Percentiles rank a stretch among this genome's conserved stretches.
Conservation (phyloP, 306 rosid species). For the Gleditsia sinensis region DNA sequence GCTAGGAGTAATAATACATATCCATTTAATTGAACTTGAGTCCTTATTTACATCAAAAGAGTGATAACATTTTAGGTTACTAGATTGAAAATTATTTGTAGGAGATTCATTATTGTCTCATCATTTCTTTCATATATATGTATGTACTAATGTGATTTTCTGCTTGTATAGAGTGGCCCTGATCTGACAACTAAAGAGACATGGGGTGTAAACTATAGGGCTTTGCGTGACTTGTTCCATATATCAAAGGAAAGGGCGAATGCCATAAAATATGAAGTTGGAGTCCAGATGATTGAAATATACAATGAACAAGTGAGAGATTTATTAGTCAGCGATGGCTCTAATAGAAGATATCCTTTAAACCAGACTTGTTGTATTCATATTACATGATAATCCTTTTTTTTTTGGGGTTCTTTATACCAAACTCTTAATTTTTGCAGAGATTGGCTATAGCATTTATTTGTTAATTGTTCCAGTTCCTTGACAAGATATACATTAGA, state of each 20-base stretch:
- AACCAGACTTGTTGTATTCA: constrained; percentile 10
- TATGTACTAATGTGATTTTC: constrained; percentile 24
- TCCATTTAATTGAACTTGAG: constrained; percentile 20
- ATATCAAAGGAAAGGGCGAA: constrained; percentile 75
- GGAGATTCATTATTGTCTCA: constrained; percentile 5
- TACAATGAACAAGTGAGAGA: constrained; percentile 98
- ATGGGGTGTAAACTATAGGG: constrained; percentile 97
- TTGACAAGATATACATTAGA: constrained; percentile 79
- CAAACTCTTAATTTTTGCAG: neutral
- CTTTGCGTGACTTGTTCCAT: constrained; percentile 85
- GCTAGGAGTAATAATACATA: neutral
- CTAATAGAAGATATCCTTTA: constrained; percentile 94
- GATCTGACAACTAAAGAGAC: constrained; percentile 82
- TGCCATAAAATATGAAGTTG: constrained; percentile 81
- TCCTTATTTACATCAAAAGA: neutral
- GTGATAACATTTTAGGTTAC: neutral
- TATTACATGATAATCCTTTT: neutral
- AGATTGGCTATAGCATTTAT: constrained; percentile 25
- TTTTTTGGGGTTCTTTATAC: neutral
- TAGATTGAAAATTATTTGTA: neutral
- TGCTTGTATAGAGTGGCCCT: constrained; percentile 78
- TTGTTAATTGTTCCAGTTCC: constrained; percentile 32
- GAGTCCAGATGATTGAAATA: constrained; percentile 96
- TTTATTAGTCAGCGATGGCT: constrained; percentile 85
- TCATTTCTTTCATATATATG: neutral